These are phyloP conservation scores for Dothideomycetes sp. DNA, from an alignment of 2,329 filamentous ascomycete genomes.

Conservation along the genomic window DNA sequence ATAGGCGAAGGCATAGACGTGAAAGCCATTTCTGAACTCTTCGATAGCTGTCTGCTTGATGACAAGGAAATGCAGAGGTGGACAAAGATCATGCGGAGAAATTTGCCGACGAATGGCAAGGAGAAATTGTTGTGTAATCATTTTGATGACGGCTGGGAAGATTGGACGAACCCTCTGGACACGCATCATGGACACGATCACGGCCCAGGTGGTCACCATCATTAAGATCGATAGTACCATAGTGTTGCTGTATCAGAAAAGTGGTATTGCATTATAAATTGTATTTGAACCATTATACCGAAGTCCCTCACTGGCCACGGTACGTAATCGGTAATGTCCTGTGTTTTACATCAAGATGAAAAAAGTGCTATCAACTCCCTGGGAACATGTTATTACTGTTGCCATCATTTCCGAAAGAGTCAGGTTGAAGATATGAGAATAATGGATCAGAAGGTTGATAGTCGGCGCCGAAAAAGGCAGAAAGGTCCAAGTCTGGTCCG, in stretches of 20 bases:
- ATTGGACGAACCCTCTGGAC: conserved; percentile 14
- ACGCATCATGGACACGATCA: conserved; percentile 14
- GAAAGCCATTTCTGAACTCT: conserved; percentile 35
- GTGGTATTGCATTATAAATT: too few relatives aligned
- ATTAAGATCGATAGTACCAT: too few relatives aligned
- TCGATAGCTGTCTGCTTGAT: conserved; percentile 53
- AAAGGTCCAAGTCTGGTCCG: not conserved
- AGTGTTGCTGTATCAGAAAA: too few relatives aligned
- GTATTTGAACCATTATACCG: too few relatives aligned
- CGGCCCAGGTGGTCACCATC: conserved; percentile 8
- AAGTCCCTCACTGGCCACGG: too few relatives aligned
- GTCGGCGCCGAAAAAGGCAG: not conserved
- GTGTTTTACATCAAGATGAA: too few relatives aligned
- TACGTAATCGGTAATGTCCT: too few relatives aligned
- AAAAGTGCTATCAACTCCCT: not conserved
- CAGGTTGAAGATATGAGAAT: not conserved
- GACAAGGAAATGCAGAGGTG: conserved; percentile 41
- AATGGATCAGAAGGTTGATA: not conserved
- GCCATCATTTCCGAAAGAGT: not conserved
- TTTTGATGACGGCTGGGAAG: conserved; percentile 20
- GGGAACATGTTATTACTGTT: not conserved
- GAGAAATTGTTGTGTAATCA: conserved; percentile 29
- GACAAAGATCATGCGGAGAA: conserved; percentile 26
- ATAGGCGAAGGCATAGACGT: conserved; percentile 56
- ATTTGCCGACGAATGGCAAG: too few relatives aligned